Evolutionary conservation across 2,329 filamentous ascomycete species (phyloP).

Genomic region (Penicillium sp.): DNA sequence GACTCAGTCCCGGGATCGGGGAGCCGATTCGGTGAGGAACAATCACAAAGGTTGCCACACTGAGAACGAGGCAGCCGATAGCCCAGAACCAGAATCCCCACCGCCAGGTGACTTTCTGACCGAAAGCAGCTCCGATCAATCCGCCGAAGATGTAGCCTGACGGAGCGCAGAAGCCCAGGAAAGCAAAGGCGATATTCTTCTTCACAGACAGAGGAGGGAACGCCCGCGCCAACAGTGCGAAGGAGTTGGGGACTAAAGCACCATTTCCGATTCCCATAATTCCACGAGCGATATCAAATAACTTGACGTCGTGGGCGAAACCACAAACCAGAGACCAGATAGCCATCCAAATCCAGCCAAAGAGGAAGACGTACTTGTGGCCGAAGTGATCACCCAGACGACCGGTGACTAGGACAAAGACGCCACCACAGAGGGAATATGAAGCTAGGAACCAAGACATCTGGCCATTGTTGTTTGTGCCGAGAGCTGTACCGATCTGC

Average conservation of each 20-base stretch:
- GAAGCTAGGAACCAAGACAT: slow-evolving; percentile 51
- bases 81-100: slow-evolving; percentile 51
- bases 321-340: slow-evolving; percentile 49
- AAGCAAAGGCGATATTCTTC: slow-evolving; percentile 47
- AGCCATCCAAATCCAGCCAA: slow-evolving; percentile 51
- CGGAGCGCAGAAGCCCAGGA: slow-evolving; percentile 48
- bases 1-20: slow-evolving; percentile 18
- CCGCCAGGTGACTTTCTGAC: slow-evolving; percentile 49
- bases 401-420: slow-evolving; percentile 51
- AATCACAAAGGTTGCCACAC: slow-evolving; percentile 34
- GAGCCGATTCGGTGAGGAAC: slow-evolving; percentile 33
- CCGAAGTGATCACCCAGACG: slow-evolving; percentile 52
- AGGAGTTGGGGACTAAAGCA: slow-evolving; percentile 45
- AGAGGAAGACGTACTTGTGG: slow-evolving; percentile 49
- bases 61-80: slow-evolving; percentile 39
- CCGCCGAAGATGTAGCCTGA: slow-evolving; percentile 40
- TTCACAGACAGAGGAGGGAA: slow-evolving; percentile 39
- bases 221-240: slow-evolving; percentile 44
- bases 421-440: slow-evolving; percentile 50
- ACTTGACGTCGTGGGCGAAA: slow-evolving; percentile 32
- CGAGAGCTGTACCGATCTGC: slow-evolving; percentile 8
- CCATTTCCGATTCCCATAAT: slow-evolving; percentile 46
- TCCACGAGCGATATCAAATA: slow-evolving; percentile 28
- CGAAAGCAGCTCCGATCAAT: slow-evolving; percentile 41
- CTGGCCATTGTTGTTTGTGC: slow-evolving; percentile 40